Evolutionary conservation across 805 yeast species (phyloP).

Genomic region (Huiozyma sinensis): DNA sequence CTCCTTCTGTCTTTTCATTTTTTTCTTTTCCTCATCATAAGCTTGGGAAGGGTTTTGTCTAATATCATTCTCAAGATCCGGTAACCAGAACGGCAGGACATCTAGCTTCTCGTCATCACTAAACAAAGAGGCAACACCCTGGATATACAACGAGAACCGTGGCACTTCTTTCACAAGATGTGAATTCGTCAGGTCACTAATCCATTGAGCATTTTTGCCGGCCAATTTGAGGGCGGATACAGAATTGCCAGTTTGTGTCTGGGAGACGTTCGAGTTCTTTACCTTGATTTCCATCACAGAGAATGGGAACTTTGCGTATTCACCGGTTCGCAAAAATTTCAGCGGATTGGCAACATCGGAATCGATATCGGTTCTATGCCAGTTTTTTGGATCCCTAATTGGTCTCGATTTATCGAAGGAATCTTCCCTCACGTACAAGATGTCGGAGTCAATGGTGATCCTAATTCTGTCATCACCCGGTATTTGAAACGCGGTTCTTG

Average conservation of each 20-base stretch:
- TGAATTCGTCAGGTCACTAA: constrained; percentile 71
- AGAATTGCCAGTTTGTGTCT: constrained; percentile 23
- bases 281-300: constrained; percentile 81
- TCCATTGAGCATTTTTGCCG: constrained; percentile 58
- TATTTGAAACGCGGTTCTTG: constrained; percentile 92
- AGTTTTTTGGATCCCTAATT: constrained; percentile 72
- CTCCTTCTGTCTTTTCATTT: constrained; percentile 37
- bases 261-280: constrained; percentile 31
- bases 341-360: constrained; percentile 59
- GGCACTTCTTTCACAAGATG: constrained; percentile 91
- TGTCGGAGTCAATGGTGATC: constrained; percentile 81
- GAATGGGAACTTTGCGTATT: constrained; percentile 71
- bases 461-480: constrained; percentile 95
- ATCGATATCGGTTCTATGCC: constrained; percentile 93
- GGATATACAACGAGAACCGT: constrained; percentile 83
- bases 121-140: constrained; percentile 81
- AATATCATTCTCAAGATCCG: constrained; percentile 74
- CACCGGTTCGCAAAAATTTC: constrained; percentile 73
- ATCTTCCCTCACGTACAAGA: constrained; percentile 83
- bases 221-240: constrained; percentile 26
- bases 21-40: constrained; percentile 52
- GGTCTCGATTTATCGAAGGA: constrained; percentile 77
- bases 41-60: constrained; percentile 73
- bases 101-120: constrained; percentile 79
- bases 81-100: constrained; percentile 88